Base-by-base conservation (phyloP, 108 stramenopile species). In the Nitzschia sp. region DNA sequence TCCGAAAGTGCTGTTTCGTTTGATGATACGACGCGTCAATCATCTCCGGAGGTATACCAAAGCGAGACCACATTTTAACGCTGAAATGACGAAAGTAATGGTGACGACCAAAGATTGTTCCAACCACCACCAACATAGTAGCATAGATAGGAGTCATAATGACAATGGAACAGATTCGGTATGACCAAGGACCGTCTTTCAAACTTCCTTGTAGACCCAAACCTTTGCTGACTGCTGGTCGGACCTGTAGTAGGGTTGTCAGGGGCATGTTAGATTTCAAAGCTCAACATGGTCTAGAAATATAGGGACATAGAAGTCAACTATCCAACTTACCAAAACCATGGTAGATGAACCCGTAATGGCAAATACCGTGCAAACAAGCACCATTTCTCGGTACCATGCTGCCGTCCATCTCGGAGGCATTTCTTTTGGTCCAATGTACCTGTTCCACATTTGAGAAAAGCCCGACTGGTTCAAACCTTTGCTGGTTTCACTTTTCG, bases 131-230 rank as follows among this genome's bases (percentile, higher is more conserved):
- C 15, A 94, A 65, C 1, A 94, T 68, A 0, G 84, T 72, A 0
- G 91, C 79, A 68, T 95, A 95, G 46, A 95, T 70, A 23, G 94
- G 94, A 30, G 88, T 89, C 91, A 95, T 95, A 58, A 95, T 81
- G 29, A 94, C 86, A 38, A 94, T 36, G 55, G 88, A 86, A 56
- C 87, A 88, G 32, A 94, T 90, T 32, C 90, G 66, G 69, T 88
- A 94, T 9, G 84, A 80, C 89, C 90, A 91, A n/a, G 90, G 90
- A 32, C 93, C 94, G 24, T 95, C 94, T 59, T 81, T 87, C 31
- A 95, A 56, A 42, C 66, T 80, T 0, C 94, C 94, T 62, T 91
- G 8, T 8, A 95, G 59, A 2, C 88, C 87, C 54, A 95, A 55
- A 0, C 86, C 85, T 46, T 91, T 69, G 30, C 77, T 75, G 2